Percentiles rank a stretch among this genome's conserved stretches.
phyloP scores from a whole-genome alignment of 768 basidiomycete species.

The Amanita pallidorosea region DNA sequence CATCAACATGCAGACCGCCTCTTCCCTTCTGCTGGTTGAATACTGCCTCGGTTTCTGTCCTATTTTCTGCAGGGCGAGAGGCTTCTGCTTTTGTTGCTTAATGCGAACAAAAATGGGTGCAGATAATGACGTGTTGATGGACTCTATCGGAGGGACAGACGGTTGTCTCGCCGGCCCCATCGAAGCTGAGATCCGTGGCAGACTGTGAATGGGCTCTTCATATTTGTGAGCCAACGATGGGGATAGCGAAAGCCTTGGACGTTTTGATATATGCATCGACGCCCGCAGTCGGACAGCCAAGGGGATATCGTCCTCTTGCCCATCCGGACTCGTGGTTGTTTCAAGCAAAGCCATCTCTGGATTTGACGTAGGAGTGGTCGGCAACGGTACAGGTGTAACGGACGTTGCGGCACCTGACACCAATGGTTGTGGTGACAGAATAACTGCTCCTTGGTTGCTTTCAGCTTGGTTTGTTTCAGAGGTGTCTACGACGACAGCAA shows the following conservation, averaged over 20 bases:
- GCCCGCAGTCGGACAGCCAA: neutral
- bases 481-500: neutral
- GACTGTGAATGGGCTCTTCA: neutral
- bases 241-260: neutral
- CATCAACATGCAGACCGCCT: conserved; percentile 21
- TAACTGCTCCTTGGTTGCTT: neutral
- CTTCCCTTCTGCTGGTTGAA: conserved; percentile 9
- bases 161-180: conserved; percentile 7
- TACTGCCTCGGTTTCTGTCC: conserved; percentile 3
- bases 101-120: conserved; percentile 1
- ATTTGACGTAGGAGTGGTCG: conserved; percentile 17
- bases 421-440: neutral
- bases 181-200: neutral
- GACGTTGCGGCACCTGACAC: neutral
- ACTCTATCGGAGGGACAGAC: conserved; percentile 18
- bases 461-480: neutral
- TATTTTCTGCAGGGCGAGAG: neutral
- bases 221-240: conserved; percentile 1
- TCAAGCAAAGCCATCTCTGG: conserved; percentile 17
- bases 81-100: conserved; percentile 6
- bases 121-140: conserved; percentile 11
- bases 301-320: conserved; percentile 1
- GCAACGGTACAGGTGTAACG: neutral
- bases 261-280: neutral
- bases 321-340: conserved; percentile 2